Base-by-base conservation (phyloP, 495 filamentous ascomycete genomes). In the Apodospora peruviana region DNA sequence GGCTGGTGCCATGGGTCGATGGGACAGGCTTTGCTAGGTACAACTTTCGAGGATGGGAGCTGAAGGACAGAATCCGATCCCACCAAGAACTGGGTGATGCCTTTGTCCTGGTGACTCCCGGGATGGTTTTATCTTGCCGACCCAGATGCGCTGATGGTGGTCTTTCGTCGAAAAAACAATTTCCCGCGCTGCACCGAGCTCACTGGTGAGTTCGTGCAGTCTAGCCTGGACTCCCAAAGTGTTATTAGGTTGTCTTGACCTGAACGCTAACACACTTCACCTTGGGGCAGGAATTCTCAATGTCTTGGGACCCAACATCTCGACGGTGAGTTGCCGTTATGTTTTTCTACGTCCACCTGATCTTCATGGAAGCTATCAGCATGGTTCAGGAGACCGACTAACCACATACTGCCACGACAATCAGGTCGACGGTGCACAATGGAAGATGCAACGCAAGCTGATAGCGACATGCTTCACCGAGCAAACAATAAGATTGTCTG, bases 281-380 rank as follows among this genome's bases (percentile, higher is more conserved):
- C 51, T 64, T 40, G 69, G n/a, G n/a, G 14, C 29, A 46, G 35
- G 61, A 14, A 47, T 66, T 5, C 52, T 77, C 18, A 60, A 70
- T 18, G 48, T 76, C 2, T 80, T 75, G 52, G 74, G 76, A 2
- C 67, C 66, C 10, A 77, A 70, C 52, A 51, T 80, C 0, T 52
- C 64, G 3, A 69, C 69, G 1, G 70, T 69, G 52, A 61, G 62
- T 45, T 12, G 29, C 4, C 40, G n/a, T 29, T 24, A 37, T 7
- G 12, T 42, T 4, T 40, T 29, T 27, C 34, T 20, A 4, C 2
- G 24, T 24, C 19, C 3, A 39, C 12, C 14, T 3, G 45, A 16
- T 20, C 8, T 23, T 12, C 8, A 47, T 4, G 7, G 16, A 18
- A 38, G 2, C 16, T 8, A 4, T 38, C 2, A 38, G 7, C 36